Conservation (phyloP, 169 alveolate species). For the Eimeria necatrix region DNA sequence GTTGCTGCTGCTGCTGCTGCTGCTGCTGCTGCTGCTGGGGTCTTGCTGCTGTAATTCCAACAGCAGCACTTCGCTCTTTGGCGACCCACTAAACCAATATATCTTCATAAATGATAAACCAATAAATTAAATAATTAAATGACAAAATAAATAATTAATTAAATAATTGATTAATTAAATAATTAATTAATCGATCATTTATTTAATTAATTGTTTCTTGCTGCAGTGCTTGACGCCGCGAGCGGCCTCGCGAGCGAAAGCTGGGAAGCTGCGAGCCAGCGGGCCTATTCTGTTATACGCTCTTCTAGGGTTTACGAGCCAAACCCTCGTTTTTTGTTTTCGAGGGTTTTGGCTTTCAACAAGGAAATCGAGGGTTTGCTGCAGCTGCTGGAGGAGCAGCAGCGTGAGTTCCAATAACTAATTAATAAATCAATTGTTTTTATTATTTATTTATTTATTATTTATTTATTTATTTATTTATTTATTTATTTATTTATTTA, state of each 20-base stretch:
- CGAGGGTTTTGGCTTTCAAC: neutral
- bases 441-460: neutral
- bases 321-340: neutral
- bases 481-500: too few relatives aligned
- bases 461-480: neutral
- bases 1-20: neutral
- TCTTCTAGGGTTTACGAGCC: neutral
- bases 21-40: too few relatives aligned
- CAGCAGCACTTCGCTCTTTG: too few relatives aligned
- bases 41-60: too few relatives aligned
- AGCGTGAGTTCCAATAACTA: neutral
- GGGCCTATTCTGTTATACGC: neutral
- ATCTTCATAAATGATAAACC: too few relatives aligned
- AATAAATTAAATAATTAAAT: too few relatives aligned
- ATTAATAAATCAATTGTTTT: neutral
- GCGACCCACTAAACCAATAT: too few relatives aligned
- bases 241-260: constrained; percentile 7
- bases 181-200: too few relatives aligned
- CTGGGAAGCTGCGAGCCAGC: neutral
- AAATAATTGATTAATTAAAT: too few relatives aligned
- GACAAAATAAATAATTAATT: too few relatives aligned
- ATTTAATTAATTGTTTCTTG: too few relatives aligned
- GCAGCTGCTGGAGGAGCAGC: neutral
- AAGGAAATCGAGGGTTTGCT: neutral
- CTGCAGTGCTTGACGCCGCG: neutral